phyloP scores from a whole-genome alignment of 2,329 filamentous ascomycete species.

The Fusarium denticulatum region DNA sequence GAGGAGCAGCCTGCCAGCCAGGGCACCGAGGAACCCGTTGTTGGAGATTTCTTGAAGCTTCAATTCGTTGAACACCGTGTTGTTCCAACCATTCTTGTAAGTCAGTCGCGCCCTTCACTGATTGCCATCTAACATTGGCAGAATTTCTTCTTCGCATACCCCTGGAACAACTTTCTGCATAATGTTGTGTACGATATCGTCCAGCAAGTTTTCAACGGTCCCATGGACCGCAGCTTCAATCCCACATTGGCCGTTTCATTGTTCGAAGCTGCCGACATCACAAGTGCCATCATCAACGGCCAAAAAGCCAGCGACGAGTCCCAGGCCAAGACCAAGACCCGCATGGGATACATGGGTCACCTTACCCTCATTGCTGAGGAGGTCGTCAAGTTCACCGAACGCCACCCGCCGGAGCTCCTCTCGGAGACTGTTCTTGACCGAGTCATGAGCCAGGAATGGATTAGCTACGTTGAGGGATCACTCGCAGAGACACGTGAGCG shows the following conservation, averaged over 20 bases:
- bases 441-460: constrained; percentile 90
- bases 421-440: constrained; percentile 86
- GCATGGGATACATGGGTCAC: constrained; percentile 98
- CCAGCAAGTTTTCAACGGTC: constrained; percentile 98
- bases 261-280: constrained; percentile 90
- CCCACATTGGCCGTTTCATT: constrained; percentile 88
- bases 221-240: constrained; percentile 96
- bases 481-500: constrained; percentile 93
- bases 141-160: constrained; percentile 98
- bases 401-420: constrained; percentile 87
- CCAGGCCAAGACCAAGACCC: constrained; percentile 84
- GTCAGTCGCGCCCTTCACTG: constrained; percentile 41
- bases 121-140: constrained; percentile 49
- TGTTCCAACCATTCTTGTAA: constrained; percentile 92
- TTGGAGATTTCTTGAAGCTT: constrained; percentile 94
- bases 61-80: constrained; percentile 95
- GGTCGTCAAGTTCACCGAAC: constrained; percentile 97
- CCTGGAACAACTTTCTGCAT: constrained; percentile 99
- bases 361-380: constrained; percentile 97
- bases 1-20: constrained; percentile 29
- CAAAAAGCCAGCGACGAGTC: constrained; percentile 88
- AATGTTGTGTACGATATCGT: constrained; percentile 99
- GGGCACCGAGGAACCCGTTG: constrained; percentile 70
- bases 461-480: constrained; percentile 92
- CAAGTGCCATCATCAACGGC: constrained; percentile 89